Conservation (phyloP, 805 yeast genomes). For the Candida cerambycidarum region DNA sequence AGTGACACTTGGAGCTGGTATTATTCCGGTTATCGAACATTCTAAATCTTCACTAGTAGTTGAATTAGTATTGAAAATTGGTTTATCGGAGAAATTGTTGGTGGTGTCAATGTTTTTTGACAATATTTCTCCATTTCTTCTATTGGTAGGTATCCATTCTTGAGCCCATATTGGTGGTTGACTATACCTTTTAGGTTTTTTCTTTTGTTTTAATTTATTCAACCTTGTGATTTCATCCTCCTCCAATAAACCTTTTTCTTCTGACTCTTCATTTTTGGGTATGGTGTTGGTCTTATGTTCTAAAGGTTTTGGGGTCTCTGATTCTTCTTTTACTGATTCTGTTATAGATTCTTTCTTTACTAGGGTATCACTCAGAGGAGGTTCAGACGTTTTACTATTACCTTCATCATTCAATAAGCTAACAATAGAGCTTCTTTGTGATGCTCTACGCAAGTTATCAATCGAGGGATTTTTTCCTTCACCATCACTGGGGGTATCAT, state of each 20-base stretch:
- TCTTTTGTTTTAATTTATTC: conserved; percentile 20
- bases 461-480: conserved; percentile 5
- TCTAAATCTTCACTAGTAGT: conserved; percentile 39
- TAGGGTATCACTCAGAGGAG: not conserved
- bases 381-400: not conserved
- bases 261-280: not conserved
- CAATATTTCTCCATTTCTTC: conserved; percentile 2
- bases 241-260: conserved; percentile 10
- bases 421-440: conserved; percentile 11
- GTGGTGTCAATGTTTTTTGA: not conserved
- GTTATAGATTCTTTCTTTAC: not conserved
- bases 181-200: conserved; percentile 61
- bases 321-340: not conserved
- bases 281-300: not conserved
- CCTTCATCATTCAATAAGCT: conserved; percentile 12
- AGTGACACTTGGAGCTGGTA: conserved; percentile 78
- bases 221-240: conserved; percentile 29
- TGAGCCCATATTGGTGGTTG: conserved; percentile 84
- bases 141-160: conserved; percentile 53
- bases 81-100: conserved; percentile 18
- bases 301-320: not conserved
- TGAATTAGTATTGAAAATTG: conserved; percentile 31
- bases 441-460: conserved; percentile 1
- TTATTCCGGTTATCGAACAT: conserved; percentile 67
- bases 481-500: conserved; percentile 21